Evolutionary conservation across 192 early-diverging fungal species (phyloP), one percentile per base, ranked within the genome.

Genomic region (Coemansia sp.): DNA sequence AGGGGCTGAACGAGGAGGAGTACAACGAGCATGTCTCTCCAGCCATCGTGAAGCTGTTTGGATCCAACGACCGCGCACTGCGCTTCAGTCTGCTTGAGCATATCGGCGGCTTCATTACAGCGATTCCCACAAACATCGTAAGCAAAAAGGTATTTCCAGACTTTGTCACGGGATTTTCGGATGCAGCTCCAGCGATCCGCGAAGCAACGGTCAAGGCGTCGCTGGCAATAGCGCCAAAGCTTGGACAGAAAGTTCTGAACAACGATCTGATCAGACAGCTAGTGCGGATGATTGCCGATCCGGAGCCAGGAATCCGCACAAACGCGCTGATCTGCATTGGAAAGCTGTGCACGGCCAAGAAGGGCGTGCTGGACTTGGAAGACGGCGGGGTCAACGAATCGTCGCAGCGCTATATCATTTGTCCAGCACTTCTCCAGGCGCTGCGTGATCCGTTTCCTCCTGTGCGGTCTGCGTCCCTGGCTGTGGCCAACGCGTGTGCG

Each of bases 291-390:
- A 91, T 96, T 47, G 84, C 83, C 29, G 97, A 98, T 72, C 83
- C 87, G 22, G 95, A 98, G 61, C 93, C 97, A 2, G 94, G 95
- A 2, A 98, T 98, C 65, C 84, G 97, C 28, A 96, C 97, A 8
- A 98, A 98, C 70, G 90, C 95, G 17, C 91, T 94, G 15, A 92
- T 98, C 38, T 97, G 94, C 64, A 70, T 98, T 15, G 94, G 93
- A n/a, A 97, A 97, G 70, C 85, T 97, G 37, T 87, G 87, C 52
- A 87, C 88, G 14, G 64, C 92, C 19, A 65, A 65, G 37, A 47
- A 64, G 34, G 65, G 74, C n/a, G 67, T 64, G 3, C 27, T 75
- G 27, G 64, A 65, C 25, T 33, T 75, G 25, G 73, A 69, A 13
- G 53, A 45, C 22, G 68, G 34, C 6, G 71, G 71, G 47, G 72